Evolutionary conservation across 1,284 basidiomycete species (phyloP).

Genomic region (Somion occarium): DNA sequence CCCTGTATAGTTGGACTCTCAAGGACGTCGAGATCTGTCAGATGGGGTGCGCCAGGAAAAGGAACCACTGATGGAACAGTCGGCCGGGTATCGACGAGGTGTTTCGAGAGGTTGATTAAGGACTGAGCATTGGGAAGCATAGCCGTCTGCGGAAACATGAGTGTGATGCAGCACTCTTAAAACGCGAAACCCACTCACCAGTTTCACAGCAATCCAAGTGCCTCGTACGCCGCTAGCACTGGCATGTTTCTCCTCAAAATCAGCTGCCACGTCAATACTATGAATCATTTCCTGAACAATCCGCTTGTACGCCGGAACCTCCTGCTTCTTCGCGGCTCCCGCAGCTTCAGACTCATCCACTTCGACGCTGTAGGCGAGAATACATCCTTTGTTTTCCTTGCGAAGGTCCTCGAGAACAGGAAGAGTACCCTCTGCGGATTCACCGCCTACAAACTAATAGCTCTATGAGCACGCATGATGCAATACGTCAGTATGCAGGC

Average conservation of each 20-base stretch:
- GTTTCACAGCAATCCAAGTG: constrained; percentile 82
- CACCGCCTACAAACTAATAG: constrained; percentile 83
- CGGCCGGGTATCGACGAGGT: constrained; percentile 40
- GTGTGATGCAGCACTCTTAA: too few relatives aligned
- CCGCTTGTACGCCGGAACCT: constrained; percentile 45
- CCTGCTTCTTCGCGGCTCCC: constrained; percentile 20
- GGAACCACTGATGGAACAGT: constrained; percentile 33
- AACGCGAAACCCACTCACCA: too few relatives aligned
- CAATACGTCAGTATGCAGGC: background rate
- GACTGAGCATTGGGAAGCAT: constrained; percentile 53
- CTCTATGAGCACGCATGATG: background rate
- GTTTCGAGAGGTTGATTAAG: constrained; percentile 50
- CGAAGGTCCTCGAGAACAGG: constrained; percentile 64
- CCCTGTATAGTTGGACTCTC: constrained; percentile 9
- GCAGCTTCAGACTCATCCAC: constrained; percentile 60
- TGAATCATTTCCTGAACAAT: constrained; percentile 69
- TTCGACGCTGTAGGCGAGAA: constrained; percentile 86
- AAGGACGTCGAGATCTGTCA: constrained; percentile 47
- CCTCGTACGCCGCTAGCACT: constrained; percentile 36
- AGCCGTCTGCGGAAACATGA: constrained; percentile 43
- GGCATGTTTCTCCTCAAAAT: constrained; percentile 66
- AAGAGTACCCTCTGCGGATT: constrained; percentile 68
- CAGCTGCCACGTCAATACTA: constrained; percentile 72
- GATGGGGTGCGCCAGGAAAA: constrained; percentile 61
- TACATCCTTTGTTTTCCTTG: constrained; percentile 65